Conservation (phyloP, 805 yeast species). For the Candida pini region DNA sequence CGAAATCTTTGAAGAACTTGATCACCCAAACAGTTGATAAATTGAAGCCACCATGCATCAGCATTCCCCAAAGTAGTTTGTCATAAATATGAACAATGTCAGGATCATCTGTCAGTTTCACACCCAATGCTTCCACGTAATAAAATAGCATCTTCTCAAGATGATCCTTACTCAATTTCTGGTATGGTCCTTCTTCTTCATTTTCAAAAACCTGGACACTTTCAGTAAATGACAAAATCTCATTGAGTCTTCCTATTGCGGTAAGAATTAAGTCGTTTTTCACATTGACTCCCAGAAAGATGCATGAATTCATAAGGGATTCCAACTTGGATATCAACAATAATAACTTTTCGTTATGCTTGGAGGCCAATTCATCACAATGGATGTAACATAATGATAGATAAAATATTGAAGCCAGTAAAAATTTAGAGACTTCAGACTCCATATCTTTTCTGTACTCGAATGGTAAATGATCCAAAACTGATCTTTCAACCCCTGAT, state of each 20-base stretch:
- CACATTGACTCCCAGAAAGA: not conserved
- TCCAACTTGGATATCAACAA: not conserved
- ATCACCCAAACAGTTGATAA: constrained; percentile 39
- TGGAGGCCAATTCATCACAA: too few relatives aligned
- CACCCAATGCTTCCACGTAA: constrained; percentile 31
- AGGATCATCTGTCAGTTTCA: constrained; percentile 34
- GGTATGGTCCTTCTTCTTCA: constrained; percentile 1
- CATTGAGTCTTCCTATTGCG: constrained; percentile 12
- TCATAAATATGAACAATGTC: constrained; percentile 28
- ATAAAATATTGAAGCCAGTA: too few relatives aligned
- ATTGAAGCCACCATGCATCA: constrained; percentile 41
- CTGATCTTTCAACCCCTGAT: too few relatives aligned
- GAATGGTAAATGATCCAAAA: too few relatives aligned
- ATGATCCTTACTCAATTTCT: constrained; percentile 9
- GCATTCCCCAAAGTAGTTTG: constrained; percentile 36
- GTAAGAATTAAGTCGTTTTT: constrained; percentile 13
- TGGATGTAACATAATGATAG: too few relatives aligned
- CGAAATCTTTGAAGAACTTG: constrained; percentile 29
- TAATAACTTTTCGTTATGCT: not conserved
- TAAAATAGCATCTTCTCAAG: constrained; percentile 34
- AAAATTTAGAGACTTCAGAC: too few relatives aligned
- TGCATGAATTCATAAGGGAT: not conserved
- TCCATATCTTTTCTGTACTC: too few relatives aligned
- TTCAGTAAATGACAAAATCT: constrained; percentile 9
- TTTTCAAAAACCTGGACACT: constrained; percentile 1